phyloP scores from a whole-genome alignment of 1,139 yeast species.

The Torulaspora globosa region DNA sequence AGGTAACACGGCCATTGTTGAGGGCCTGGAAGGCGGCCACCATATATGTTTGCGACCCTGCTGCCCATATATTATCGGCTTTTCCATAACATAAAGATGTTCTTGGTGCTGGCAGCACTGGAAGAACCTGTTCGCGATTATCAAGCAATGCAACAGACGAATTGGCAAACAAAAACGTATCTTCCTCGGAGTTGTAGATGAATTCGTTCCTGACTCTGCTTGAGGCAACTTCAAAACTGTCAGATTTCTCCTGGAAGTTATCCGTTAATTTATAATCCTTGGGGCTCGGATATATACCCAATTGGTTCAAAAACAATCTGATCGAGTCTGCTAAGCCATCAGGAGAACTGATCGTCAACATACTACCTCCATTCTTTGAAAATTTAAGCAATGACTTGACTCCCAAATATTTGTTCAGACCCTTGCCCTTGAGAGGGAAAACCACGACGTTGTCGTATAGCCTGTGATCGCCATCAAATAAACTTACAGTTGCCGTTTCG shows the following conservation, averaged over 20 bases:
- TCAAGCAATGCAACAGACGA: conserved; percentile 51
- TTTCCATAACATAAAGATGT: conserved; percentile 56
- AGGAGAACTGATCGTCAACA: conserved; percentile 57
- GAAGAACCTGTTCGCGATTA: conserved; percentile 62
- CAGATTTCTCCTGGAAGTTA: conserved; percentile 48
- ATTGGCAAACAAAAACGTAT: conserved; percentile 41
- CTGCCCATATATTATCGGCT: conserved; percentile 64
- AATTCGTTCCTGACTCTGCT: conserved; percentile 24
- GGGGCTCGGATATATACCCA: conserved; percentile 84
- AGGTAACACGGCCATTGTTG: conserved; percentile 70
- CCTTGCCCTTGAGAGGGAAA: conserved; percentile 47
- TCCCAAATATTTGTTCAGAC: conserved; percentile 43
- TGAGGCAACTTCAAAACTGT: conserved; percentile 22
- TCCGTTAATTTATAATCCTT: conserved; percentile 64
- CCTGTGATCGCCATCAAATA: conserved; percentile 44
- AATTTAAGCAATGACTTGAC: conserved; percentile 48
- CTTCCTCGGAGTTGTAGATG: conserved; percentile 22
- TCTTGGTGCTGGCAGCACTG: conserved; percentile 63
- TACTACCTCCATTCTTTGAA: conserved; percentile 64
- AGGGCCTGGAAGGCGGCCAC: conserved; percentile 81
- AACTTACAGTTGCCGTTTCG: conserved; percentile 35
- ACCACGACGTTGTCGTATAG: conserved; percentile 52
- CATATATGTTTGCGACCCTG: conserved; percentile 74
- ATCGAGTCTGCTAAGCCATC: conserved; percentile 64
- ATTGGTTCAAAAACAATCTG: conserved; percentile 64